Evolutionary conservation across 768 basidiomycete species (phyloP), one percentile per base, ranked within the genome.

Genomic region (Auriscalpium orientale): DNA sequence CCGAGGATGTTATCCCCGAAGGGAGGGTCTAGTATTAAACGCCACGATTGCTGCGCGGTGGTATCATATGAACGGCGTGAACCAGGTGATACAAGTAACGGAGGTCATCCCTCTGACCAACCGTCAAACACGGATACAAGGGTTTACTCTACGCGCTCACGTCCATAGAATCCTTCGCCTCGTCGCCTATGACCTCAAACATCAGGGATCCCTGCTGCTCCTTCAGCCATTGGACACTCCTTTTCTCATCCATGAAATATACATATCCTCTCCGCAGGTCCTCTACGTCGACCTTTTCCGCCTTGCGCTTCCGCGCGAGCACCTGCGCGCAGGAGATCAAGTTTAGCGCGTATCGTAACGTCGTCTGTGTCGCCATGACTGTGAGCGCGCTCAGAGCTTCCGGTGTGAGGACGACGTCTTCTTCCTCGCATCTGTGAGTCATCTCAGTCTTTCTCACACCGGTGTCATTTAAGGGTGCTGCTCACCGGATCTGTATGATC

Each of bases 221-320:
- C 72, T 88, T 88, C 60, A 95, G 67, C 89, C 91, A 95, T 66
- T 94, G 86, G 49, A 93, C 88, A 61, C 90, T 92, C 59, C 92
- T 76, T 70, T 91, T 91, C 72, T 94, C 91, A 67, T 95, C 93
- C 79, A 92, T 87, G 70, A 95, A 95, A 66, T 91, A 93, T 34
- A 76, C 79, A 68, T 98, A 98, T 2, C 85, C 90, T 53, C 87
- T 76, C 49, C 88, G 73, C 35, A 98, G 76, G 68, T 98, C 95
- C 50, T 88, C 84, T 0, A 91, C 87, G 43, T 87, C 91, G 10
- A 98, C 94, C 35, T 77, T 74, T 53, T 86, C 85, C 9, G 81
- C 76, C 62, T 91, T 94, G 34, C 95, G 82, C 65, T 92, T 87
- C 58, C 82, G 78, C 7, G 95, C 89, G 16, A 95, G 75, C 46